Conservation (phyloP, 2,329 filamentous ascomycete species). For the Phaeophleospora eucalypticola region DNA sequence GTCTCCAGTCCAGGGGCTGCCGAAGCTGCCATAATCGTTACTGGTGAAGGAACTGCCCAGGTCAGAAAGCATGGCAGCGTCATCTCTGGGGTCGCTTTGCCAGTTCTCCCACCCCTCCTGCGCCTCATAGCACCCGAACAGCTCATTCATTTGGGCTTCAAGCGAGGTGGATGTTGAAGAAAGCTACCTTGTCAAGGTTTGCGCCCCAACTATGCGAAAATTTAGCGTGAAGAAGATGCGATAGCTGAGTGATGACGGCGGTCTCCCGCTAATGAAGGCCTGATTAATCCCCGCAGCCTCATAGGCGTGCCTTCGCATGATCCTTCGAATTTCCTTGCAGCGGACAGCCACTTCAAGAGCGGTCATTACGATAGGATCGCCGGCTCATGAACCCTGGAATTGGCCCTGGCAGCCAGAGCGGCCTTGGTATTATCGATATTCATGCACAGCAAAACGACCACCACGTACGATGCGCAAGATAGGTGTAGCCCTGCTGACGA, state of each 20-base stretch:
- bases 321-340: slow-evolving; percentile 13
- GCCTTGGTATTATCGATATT: not conserved
- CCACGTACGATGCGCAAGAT: not conserved
- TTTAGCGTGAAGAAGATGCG: not conserved
- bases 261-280: too few relatives aligned
- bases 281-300: not conserved
- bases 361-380: slow-evolving; percentile 8
- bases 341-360: slow-evolving; percentile 8
- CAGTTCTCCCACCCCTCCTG: not conserved
- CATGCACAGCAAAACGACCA: not conserved
- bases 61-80: not conserved
- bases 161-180: not conserved
- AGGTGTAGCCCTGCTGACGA: not conserved
- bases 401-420: not conserved
- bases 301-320: not conserved
- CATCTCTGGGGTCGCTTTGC: not conserved
- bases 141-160: not conserved
- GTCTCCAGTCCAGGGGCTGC: not conserved
- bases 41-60: not conserved
- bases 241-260: not conserved
- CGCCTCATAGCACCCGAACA: not conserved
- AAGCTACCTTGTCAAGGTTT: too few relatives aligned
- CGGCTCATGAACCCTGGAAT: slow-evolving; percentile 1
- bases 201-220: not conserved
- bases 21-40: not conserved